Evolutionary conservation across 2,329 filamentous ascomycete species (phyloP).

Genomic region (Emergomyces orientalis): DNA sequence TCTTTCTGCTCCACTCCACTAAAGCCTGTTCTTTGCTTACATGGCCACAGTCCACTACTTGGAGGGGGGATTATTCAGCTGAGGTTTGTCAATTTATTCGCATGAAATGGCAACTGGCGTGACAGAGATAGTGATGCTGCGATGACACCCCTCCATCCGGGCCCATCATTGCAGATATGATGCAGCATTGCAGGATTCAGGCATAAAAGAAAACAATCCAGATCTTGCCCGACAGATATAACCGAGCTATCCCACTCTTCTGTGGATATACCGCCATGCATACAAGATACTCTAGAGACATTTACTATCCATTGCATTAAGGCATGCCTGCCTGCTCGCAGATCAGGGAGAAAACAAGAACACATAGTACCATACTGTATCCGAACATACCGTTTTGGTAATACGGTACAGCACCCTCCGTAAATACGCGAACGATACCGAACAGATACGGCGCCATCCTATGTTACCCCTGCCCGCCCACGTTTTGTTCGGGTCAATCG

Average conservation of each 20-base stretch:
- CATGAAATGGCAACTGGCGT: not conserved
- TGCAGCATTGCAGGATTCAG: not conserved
- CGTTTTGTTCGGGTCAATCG: conserved; percentile 12
- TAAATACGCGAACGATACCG: conserved; percentile 8
- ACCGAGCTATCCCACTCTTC: not conserved
- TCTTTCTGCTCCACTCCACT: not conserved
- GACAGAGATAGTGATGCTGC: not conserved
- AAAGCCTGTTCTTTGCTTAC: not conserved
- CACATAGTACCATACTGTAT: not conserved
- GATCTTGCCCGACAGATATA: not conserved
- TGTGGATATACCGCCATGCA: not conserved
- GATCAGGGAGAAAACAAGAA: too few species aligned
- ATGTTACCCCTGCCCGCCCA: conserved; percentile 9
- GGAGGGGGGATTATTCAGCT: not conserved
- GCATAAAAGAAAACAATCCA: not conserved
- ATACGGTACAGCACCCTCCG: not conserved
- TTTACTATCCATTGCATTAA: too few species aligned
- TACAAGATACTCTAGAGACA: too few species aligned
- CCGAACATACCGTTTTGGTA: not conserved
- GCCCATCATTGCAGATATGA: not conserved
- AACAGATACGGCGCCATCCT: not conserved
- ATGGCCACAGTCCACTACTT: not conserved
- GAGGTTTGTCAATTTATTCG: not conserved
- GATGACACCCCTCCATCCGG: not conserved
- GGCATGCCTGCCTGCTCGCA: too few species aligned